Conservation (phyloP, 257 asterid species). For the Solanum microdontum region DNA sequence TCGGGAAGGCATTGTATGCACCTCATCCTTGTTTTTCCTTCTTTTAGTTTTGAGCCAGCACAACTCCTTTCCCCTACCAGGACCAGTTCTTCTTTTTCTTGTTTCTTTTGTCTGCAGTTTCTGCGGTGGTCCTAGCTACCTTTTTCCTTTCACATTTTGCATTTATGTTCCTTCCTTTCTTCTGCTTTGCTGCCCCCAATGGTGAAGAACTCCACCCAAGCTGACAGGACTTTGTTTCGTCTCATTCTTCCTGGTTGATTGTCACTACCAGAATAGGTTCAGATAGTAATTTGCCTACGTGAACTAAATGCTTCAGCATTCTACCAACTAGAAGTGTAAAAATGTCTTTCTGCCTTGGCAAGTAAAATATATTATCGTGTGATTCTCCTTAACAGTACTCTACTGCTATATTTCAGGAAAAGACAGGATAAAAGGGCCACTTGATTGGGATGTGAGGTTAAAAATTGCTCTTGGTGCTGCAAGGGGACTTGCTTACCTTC, state of each 20-base stretch:
- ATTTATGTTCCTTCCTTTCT: neutral
- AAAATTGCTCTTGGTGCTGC: slow-evolving; percentile 98
- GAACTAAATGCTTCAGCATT: neutral
- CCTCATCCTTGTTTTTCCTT: neutral
- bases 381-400: neutral
- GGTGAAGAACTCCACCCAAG: neutral
- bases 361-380: neutral
- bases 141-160: neutral
- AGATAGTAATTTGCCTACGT: neutral
- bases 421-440: slow-evolving; percentile 50
- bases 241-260: neutral
- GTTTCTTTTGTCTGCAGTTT: neutral
- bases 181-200: neutral
- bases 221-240: neutral
- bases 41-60: neutral
- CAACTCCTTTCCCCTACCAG: neutral
- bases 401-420: slow-evolving; percentile 42
- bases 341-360: neutral
- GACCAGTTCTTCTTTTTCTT: neutral
- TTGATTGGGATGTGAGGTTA: slow-evolving; percentile 92
- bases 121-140: neutral
- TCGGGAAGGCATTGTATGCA: neutral
- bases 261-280: neutral
- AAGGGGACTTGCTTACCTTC: slow-evolving; percentile 93
- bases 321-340: neutral